These are phyloP conservation scores for Aspergillus indologenus DNA, from an alignment of 495 filamentous ascomycete genomes.

Conservation along the genomic window DNA sequence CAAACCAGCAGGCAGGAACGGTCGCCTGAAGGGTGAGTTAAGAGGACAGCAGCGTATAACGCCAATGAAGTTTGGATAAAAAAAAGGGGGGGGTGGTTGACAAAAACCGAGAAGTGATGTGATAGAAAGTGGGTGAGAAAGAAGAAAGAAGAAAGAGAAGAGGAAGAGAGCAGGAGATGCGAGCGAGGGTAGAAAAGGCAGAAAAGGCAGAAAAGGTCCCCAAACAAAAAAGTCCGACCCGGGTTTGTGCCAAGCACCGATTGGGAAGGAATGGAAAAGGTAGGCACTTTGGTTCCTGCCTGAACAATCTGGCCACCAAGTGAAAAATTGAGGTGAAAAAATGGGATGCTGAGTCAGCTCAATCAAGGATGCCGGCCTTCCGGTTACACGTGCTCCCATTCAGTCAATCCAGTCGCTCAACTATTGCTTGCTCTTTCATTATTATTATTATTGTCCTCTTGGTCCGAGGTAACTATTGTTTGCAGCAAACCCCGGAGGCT, in stretches of 20 bases:
- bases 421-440: background rate
- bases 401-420: background rate
- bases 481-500: no score
- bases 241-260: constrained; percentile 13
- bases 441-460: no score
- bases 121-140: constrained; percentile 8
- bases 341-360: background rate
- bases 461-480: no score
- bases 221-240: constrained; percentile 18
- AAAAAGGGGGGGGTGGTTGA: background rate
- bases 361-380: background rate
- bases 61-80: constrained; percentile 13
- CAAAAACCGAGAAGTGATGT: constrained; percentile 5
- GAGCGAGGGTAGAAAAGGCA: no score
- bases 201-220: constrained; percentile 8
- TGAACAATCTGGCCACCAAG: background rate
- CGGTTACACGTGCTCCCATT: constrained; percentile 1
- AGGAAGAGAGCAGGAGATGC: no score
- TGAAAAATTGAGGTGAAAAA: background rate
- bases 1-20: constrained; percentile 13
- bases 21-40: constrained; percentile 13
- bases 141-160: constrained; percentile 13
- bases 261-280: constrained; percentile 9
- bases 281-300: no score
- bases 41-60: constrained; percentile 15